Conservation (phyloP, 176 grass and related monocot species). For the Zoysia pacifica region DNA sequence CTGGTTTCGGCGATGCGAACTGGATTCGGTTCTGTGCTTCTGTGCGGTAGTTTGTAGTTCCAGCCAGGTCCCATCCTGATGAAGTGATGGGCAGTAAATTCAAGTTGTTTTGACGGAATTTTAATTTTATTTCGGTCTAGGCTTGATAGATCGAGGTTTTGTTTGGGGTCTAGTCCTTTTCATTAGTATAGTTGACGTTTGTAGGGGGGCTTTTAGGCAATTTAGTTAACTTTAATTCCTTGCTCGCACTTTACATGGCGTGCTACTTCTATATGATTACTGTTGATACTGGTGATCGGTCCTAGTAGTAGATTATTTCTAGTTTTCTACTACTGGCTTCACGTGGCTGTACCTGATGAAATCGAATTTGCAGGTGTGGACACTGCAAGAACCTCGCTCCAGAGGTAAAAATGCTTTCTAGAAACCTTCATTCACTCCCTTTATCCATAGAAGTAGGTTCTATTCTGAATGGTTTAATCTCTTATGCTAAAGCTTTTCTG, state of each 20-base stretch:
- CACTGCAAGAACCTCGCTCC: conserved; percentile 87
- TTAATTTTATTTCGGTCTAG: not conserved
- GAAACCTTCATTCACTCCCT: not conserved
- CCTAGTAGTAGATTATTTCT: not conserved
- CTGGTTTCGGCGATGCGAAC: not conserved
- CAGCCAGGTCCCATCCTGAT: not conserved
- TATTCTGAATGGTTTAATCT: not conserved
- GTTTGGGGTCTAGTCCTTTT: not conserved
- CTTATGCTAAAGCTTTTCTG: not conserved
- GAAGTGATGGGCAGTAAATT: not conserved
- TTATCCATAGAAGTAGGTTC: not conserved
- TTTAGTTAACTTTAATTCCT: not conserved
- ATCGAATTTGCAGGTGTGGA: conserved; percentile 67
- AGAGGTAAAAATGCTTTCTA: conserved; percentile 61
- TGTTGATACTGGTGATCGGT: no score
- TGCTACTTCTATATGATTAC: not conserved
- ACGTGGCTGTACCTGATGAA: not conserved
- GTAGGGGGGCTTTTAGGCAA: not conserved
- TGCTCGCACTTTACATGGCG: not conserved
- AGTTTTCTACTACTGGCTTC: not conserved
- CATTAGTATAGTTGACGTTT: not conserved
- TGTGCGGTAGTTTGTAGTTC: no score
- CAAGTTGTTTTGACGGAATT: not conserved
- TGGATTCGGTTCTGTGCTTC: no score
- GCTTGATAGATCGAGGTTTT: not conserved